Evolutionary conservation across 495 filamentous ascomycete genomes (phyloP).

Genomic region (Cudoniella acicularis): DNA sequence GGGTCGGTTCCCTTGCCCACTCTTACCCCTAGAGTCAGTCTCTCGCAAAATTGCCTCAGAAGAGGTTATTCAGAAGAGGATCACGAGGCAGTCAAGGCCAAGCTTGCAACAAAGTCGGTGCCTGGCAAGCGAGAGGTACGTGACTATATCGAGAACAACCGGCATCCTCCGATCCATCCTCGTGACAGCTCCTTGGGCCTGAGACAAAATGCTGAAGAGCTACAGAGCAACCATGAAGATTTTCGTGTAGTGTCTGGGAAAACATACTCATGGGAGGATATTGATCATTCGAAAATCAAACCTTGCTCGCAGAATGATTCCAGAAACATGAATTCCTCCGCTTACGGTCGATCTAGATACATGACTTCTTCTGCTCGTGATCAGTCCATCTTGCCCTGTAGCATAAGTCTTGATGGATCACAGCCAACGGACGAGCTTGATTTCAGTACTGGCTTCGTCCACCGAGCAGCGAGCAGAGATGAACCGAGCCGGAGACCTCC

Average conservation of each 20-base stretch:
- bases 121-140: conserved; percentile 33
- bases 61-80: conserved; percentile 26
- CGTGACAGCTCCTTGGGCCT: conserved; percentile 33
- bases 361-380: neutral
- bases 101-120: conserved; percentile 19
- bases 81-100: conserved; percentile 22
- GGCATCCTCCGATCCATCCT: conserved; percentile 32
- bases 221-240: conserved; percentile 27
- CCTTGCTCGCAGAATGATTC: neutral
- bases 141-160: conserved; percentile 32
- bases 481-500: neutral
- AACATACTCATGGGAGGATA: conserved; percentile 17
- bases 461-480: conserved; percentile 7
- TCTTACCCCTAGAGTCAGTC: conserved; percentile 6
- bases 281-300: conserved; percentile 7
- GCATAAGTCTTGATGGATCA: conserved; percentile 12
- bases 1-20: conserved; percentile 3
- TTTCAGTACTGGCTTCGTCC: conserved; percentile 14
- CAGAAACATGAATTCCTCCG: neutral
- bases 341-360: too few relatives aligned
- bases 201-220: conserved; percentile 24
- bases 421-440: conserved; percentile 13
- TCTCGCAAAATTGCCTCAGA: neutral
- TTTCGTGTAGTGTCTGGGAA: conserved; percentile 19
- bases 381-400: neutral